These are phyloP conservation scores for Suillus paluster DNA, from an alignment of 768 basidiomycete genomes.

Conservation along the genomic window DNA sequence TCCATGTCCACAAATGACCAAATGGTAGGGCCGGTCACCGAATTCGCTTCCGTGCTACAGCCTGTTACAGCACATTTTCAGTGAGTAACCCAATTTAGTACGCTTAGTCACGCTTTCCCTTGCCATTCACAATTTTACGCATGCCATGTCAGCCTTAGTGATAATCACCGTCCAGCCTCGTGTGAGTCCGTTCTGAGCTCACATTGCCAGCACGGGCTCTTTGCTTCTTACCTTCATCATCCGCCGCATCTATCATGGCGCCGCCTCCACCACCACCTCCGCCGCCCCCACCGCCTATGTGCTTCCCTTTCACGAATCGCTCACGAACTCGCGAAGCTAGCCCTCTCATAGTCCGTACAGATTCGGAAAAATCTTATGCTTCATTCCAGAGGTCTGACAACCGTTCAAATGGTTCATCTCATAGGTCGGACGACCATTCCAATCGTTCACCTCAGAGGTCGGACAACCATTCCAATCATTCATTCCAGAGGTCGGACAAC, in stretches of 20 bases:
- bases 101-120: conserved; percentile 29
- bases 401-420: conserved; percentile 31
- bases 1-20: conserved; percentile 15
- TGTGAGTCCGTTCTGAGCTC: conserved; percentile 23
- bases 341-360: conserved; percentile 31
- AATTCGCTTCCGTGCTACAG: conserved; percentile 24
- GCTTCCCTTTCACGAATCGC: conserved; percentile 55
- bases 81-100: conserved; percentile 18
- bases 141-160: conserved; percentile 9
- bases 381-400: conserved; percentile 39
- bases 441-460: conserved; percentile 19
- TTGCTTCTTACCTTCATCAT: conserved; percentile 20
- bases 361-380: conserved; percentile 51
- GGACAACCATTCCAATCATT: conserved; percentile 31
- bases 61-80: conserved; percentile 19
- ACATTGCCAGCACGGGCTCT: conserved; percentile 22
- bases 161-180: conserved; percentile 27
- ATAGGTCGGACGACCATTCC: conserved; percentile 23
- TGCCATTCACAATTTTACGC: conserved; percentile 27
- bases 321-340: conserved; percentile 31
- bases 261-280: conserved; percentile 52
- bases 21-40: conserved; percentile 17
- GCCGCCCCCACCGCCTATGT: conserved; percentile 58
- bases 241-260: conserved; percentile 45
- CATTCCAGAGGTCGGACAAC: conserved; percentile 26